These are phyloP conservation scores for Termitomyces sp. DNA, from an alignment of 768 basidiomycete genomes.

Conservation along the genomic window DNA sequence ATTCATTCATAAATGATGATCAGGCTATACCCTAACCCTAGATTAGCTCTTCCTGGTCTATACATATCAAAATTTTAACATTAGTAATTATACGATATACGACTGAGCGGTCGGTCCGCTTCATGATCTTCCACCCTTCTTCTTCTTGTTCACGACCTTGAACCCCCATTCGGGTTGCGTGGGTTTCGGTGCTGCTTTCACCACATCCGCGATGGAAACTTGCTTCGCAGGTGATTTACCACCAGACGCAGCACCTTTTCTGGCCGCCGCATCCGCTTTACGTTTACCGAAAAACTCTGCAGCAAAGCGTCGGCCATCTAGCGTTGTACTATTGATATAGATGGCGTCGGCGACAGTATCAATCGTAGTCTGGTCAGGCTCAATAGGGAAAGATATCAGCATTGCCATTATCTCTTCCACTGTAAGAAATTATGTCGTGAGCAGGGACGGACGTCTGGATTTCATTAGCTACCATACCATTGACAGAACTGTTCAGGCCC, in stretches of 20 bases:
- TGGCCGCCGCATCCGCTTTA: constrained; percentile 67
- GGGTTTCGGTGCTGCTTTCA: constrained; percentile 81
- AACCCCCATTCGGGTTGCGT: constrained; percentile 79
- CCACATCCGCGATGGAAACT: constrained; percentile 82
- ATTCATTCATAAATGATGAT: not conserved
- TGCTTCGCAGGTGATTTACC: constrained; percentile 42
- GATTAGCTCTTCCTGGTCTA: constrained; percentile 5
- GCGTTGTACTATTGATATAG: constrained; percentile 89
- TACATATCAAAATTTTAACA: constrained; percentile 9
- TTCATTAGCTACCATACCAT: constrained; percentile 36
- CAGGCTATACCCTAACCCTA: constrained; percentile 3
- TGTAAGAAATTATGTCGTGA: constrained; percentile 22
- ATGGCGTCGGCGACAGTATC: constrained; percentile 96
- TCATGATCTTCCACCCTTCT: constrained; percentile 66
- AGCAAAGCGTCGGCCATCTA: constrained; percentile 94
- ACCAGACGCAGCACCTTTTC: constrained; percentile 33
- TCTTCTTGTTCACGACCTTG: constrained; percentile 95
- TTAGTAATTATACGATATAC: constrained; percentile 12
- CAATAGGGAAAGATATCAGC: constrained; percentile 90
- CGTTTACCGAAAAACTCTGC: constrained; percentile 85
- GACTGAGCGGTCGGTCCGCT: not conserved
- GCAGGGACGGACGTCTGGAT: not conserved
- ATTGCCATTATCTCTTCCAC: constrained; percentile 97
- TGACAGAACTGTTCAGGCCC: constrained; percentile 65
- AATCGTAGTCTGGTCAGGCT: constrained; percentile 72